Evolutionary conservation across 1,284 basidiomycete species (phyloP), one percentile per base, ranked within the genome.

Genomic region (Chiua sp.): DNA sequence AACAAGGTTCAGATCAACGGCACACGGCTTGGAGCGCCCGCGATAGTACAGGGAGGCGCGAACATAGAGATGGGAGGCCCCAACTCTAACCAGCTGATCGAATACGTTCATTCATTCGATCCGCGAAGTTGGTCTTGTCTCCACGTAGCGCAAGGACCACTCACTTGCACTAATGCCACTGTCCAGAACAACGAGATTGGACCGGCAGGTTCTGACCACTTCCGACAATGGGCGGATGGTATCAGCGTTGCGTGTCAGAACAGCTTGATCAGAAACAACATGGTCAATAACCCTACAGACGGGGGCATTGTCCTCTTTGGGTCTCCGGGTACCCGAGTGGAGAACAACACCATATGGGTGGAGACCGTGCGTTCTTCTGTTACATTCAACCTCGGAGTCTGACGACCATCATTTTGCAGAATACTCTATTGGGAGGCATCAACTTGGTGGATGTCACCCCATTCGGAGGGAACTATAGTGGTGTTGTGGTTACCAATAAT

Each of bases 261-360:
- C 66, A 83, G 85, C 61, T 64, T 85, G 46, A 83, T 95, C 39
- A 83, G 83, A 57, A 87, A 90, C 67, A 96, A 95, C 73, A 80
- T 85, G 73, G 79, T 96, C 56, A 81, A 84, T 63, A 85, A 83
- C 59, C 81, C 93, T 6, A 94, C 93, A 1, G 93, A 95, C 69
- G 91, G 91, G 15, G 91, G 88, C 3, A 91, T 94, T 56, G 93
- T 94, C 3, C 67, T 95, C 4, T 95, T 95, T 67, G 93, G 92
- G n/a, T 78, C 91, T 2, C 91, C 92, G 3, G 91, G 88, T 3
- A 87, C 87, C 2, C 78, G 83, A 49, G 85, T 95, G n/a, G 83
- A 88, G 62, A 87, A 87, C 65, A 90, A 90, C 70, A 92, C 88
- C 0, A 88, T 94, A 63, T 87, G 83, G 80, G 82, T 90, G 8